Evolutionary conservation across 2,329 filamentous ascomycete species (phyloP).

Genomic region (Neopestalotiopsis rosae): DNA sequence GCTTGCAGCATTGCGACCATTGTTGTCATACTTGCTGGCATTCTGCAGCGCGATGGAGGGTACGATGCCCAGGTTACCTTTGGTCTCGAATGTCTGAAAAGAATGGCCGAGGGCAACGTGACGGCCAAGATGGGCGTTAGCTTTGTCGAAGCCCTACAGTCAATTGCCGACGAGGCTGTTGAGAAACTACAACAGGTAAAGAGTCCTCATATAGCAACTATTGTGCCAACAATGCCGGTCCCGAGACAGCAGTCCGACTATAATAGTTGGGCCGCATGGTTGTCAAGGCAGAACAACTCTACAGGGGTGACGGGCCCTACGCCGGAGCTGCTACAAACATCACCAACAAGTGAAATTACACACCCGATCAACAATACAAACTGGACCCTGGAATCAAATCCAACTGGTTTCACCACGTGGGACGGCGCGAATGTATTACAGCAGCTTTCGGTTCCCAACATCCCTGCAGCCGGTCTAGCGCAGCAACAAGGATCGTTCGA

Average conservation of each 20-base stretch:
- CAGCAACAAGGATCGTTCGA: background rate
- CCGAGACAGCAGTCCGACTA: slow-evolving; percentile 9
- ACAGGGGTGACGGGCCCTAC: background rate
- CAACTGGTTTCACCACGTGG: slow-evolving; percentile 16
- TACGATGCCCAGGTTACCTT: slow-evolving; percentile 36
- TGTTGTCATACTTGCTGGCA: slow-evolving; percentile 38
- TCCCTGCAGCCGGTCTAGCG: background rate
- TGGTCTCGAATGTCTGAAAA: slow-evolving; percentile 36
- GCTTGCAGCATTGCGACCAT: slow-evolving; percentile 44
- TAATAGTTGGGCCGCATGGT: slow-evolving; percentile 16
- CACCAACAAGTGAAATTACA: background rate
- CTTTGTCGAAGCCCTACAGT: slow-evolving; percentile 34
- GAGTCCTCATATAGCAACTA: too few relatives aligned
- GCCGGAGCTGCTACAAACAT: background rate
- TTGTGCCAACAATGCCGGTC: slow-evolving; percentile 20
- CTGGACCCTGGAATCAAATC: background rate
- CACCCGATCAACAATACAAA: background rate
- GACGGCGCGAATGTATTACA: slow-evolving; percentile 17
- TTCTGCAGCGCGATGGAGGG: slow-evolving; percentile 38
- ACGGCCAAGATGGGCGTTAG: slow-evolving; percentile 33
- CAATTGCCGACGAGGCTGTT: slow-evolving; percentile 32
- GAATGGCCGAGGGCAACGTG: slow-evolving; percentile 40
- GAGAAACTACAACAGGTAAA: slow-evolving; percentile 19
- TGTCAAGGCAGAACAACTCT: slow-evolving; percentile 9
- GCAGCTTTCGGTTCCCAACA: slow-evolving; percentile 16